Evolutionary conservation across 768 basidiomycete genomes (phyloP), one percentile per base, ranked within the genome.

Genomic region (Termitomyces sp.): DNA sequence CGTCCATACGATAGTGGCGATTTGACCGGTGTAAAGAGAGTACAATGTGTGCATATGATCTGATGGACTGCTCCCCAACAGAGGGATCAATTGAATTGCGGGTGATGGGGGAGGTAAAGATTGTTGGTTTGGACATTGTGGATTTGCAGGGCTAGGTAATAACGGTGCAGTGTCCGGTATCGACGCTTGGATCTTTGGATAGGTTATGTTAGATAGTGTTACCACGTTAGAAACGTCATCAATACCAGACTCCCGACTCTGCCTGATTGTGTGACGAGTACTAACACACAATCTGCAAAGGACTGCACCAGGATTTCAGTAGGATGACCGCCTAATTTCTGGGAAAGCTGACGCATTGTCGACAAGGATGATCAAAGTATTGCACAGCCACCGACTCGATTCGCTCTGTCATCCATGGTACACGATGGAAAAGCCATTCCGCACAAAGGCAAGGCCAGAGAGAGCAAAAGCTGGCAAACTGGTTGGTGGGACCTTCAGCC

Each of bases 211-310:
- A 52, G 52, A 40, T n/a, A 30, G 6, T n/a, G 26, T 26, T 20
- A 56, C 57, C 18, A 53, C 56, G n/a, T 36, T 20, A 14, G 44
- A 43, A 56, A 43, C 35, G 54, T 30, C 16, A 44, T 46, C 64
- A 73, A 70, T 67, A 96, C 94, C 74, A 98, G 68, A 67, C 80
- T 85, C 56, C 95, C 95, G 13, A 96, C 87, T 81, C 94, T 95
- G 40, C 91, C 90, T 60, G 92, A 69, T 70, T 98, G 95, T 1
- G 93, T 94, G 54, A 98, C 79, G 24, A 97, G 76, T n/a, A 97
- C 86, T 20, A 98, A 76, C 13, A 84, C 75, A 26, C 92, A 81
- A 72, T 98, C 95, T 54, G 82, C 80, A 68, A 84, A 98, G 0
- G 76, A 74, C 65, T 97, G 93, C 7, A 95, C 68, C 46, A 94